Evolutionary conservation across 306 rosid genomes (phyloP).

Genomic region (Quercus mongolica): DNA sequence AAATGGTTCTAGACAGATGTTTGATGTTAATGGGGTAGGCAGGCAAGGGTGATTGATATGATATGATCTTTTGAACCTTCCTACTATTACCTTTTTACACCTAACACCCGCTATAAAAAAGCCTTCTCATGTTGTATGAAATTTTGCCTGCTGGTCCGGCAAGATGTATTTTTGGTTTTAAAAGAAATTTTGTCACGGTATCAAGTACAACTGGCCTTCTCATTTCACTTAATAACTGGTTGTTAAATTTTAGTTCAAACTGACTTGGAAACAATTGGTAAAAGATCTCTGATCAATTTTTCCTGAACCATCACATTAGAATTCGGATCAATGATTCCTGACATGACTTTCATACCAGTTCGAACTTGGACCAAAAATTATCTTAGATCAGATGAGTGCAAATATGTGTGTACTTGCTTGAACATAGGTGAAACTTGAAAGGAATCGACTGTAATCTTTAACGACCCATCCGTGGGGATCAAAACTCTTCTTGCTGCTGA

Average conservation of each 20-base stretch:
- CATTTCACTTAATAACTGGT: background rate
- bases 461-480: too few relatives aligned
- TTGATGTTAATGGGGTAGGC: background rate
- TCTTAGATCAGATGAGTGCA: background rate
- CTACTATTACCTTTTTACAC: background rate
- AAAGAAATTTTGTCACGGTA: background rate
- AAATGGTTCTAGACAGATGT: background rate
- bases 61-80: background rate
- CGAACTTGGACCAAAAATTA: background rate
- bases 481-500: too few relatives aligned
- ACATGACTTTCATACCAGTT: background rate
- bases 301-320: background rate
- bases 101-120: too few relatives aligned
- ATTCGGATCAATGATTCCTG: background rate
- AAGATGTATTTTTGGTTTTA: background rate
- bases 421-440: background rate
- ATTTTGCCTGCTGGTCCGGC: background rate
- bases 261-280: background rate
- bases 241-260: too few relatives aligned
- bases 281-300: background rate
- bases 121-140: too few relatives aligned
- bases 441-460: too few relatives aligned
- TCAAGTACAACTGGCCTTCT: background rate
- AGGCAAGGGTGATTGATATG: background rate
- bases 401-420: background rate